Evolutionary conservation across 2,329 filamentous ascomycete species (phyloP), one percentile per base, ranked within the genome.

Genomic region (Penicillium decumbens): DNA sequence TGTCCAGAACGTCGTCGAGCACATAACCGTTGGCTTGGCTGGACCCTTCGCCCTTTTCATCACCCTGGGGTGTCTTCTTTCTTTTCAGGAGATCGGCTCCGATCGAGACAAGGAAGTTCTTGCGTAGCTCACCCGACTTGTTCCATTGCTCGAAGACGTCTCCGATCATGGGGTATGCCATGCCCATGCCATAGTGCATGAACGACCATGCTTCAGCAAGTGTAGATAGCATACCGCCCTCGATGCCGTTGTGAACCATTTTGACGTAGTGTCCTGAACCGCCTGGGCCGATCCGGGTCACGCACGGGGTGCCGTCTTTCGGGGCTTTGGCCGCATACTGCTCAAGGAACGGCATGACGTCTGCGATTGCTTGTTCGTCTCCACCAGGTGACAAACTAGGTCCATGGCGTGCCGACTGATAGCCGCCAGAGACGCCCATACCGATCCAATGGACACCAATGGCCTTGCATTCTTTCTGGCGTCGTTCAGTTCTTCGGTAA

Each of bases 211-310:
- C 80, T 64, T 88, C 85, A 12, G 78, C 79, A 5, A 87, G 75
- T 0, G 78, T 75, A 45, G 70, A 80, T 72, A 88, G 79, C 80
- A 88, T 85, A 1, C 83, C 84, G 53, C 87, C 83, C 62, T 88
- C 84, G 52, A 88, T 87, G 1, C 84, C 84, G 55, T 88, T 87
- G 63, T 88, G 85, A 3, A 87, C 77, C 83, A 88, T 88, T 72
- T 89, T 88, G 35, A 87, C 82, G 60, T 84, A 88, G 64, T 88
- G 84, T 0, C 85, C 85, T 1, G 80, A 77, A 1, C 84, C 84
- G 0, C 80, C 80, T 1, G 79, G 77, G 0, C 85, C 84, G 41
- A 84, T 75, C 24, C 76, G 73, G 0, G 72, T 78, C 0, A 85
- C 81, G 57, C 84, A 88, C 0, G 83, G 76, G 9, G 73, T 76